A percentile compares a stretch with the other conserved stretches of the same genome.
These are phyloP conservation scores for Elymus sibiricus DNA, from an alignment of 176 grass and related monocot genomes.

Conservation along the genomic window DNA sequence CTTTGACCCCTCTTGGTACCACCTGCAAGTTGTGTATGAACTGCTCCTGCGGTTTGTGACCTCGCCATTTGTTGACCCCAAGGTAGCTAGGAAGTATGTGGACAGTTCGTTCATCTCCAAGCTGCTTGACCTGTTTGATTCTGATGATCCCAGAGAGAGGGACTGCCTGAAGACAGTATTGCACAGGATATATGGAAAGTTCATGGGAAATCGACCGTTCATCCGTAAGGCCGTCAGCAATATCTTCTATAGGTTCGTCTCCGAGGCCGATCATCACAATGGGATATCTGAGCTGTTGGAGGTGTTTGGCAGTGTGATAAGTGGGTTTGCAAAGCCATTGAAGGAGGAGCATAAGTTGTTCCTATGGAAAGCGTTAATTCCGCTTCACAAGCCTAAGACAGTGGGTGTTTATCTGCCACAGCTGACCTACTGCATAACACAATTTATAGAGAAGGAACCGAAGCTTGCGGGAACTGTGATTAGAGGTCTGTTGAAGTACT, in stretches of 20 bases:
- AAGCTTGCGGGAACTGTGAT: constrained; percentile 78
- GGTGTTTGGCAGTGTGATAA: constrained; percentile 87
- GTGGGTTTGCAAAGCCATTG: constrained; percentile 85
- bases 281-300: constrained; percentile 85
- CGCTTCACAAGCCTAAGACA: constrained; percentile 74
- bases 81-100: constrained; percentile 85
- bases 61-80: constrained; percentile 73
- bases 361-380: constrained; percentile 74
- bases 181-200: constrained; percentile 82
- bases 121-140: constrained; percentile 91
- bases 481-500: constrained; percentile 82
- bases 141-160: constrained; percentile 90
- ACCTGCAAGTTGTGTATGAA: constrained; percentile 91
- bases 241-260: constrained; percentile 79
- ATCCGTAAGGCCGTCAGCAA: constrained; percentile 88
- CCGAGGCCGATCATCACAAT: constrained; percentile 76
- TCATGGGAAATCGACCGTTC: constrained; percentile 80
- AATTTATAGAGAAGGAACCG: constrained; percentile 91
- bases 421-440: constrained; percentile 83
- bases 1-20: constrained; percentile 93
- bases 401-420: constrained; percentile 76
- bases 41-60: constrained; percentile 84
- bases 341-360: constrained; percentile 95
- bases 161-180: constrained; percentile 80
- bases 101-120: constrained; percentile 69